These are phyloP conservation scores for Biscogniauxia sp. DNA, from an alignment of 2,329 filamentous ascomycete genomes.

Conservation along the genomic window DNA sequence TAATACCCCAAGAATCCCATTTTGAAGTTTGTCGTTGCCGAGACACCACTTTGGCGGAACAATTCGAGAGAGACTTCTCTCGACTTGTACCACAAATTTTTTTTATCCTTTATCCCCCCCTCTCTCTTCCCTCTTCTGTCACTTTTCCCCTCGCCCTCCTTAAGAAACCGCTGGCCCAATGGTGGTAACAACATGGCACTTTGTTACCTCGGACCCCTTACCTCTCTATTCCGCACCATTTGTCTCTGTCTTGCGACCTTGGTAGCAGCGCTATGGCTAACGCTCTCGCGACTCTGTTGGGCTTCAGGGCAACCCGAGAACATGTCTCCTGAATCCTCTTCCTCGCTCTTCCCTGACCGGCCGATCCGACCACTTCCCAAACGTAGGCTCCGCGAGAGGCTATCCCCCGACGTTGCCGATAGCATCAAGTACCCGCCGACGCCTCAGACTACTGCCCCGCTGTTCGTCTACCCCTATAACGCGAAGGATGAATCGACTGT, in stretches of 20 bases:
- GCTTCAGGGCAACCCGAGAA: conserved; percentile 44
- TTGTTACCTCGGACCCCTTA: conserved; percentile 1
- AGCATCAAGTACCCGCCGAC: conserved; percentile 79
- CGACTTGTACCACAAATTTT: not conserved
- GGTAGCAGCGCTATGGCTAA: conserved; percentile 32
- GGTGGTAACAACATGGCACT: not conserved
- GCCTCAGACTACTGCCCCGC: conserved; percentile 65
- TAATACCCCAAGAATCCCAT: not conserved
- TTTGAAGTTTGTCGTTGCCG: conserved; percentile 1
- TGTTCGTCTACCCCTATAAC: conserved; percentile 74
- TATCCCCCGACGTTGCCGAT: conserved; percentile 81
- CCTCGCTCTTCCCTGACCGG: conserved; percentile 80
- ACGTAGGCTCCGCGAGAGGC: conserved; percentile 79
- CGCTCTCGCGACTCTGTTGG: conserved; percentile 22
- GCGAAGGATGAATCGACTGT: conserved; percentile 48
- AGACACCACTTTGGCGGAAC: not conserved
- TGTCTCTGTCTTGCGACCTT: conserved; percentile 19
- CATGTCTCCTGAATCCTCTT: conserved; percentile 73
- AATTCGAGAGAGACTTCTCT: not conserved
- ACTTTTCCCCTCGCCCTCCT: not conserved
- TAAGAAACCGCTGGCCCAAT: not conserved
- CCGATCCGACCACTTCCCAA: conserved; percentile 91
- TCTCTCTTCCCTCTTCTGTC: not conserved
- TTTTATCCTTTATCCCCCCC: not conserved
- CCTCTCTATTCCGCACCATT: conserved; percentile 19